A percentile compares a stretch with the other conserved stretches of the same genome.
These are phyloP conservation scores for Sarocladium brachiariae DNA, from an alignment of 2,329 filamentous ascomycete genomes.

Conservation along the genomic window DNA sequence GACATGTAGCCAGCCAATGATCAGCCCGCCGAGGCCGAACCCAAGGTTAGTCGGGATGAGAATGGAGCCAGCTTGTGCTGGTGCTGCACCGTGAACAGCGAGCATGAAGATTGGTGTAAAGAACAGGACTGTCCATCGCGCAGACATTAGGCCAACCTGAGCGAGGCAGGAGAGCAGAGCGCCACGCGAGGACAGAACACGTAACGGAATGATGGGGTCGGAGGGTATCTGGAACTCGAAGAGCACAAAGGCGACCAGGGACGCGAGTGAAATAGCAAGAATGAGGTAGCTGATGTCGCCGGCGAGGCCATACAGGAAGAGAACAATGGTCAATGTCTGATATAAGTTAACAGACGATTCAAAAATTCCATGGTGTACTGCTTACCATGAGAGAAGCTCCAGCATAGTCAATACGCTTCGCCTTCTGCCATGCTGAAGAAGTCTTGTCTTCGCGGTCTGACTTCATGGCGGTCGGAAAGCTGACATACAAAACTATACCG, in stretches of 20 bases:
- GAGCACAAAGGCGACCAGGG: slow-evolving; percentile 47
- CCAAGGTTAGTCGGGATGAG: slow-evolving; percentile 76
- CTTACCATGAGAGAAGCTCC: slow-evolving; percentile 61
- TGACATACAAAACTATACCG: slow-evolving; percentile 56
- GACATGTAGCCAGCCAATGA: slow-evolving; percentile 71
- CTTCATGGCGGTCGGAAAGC: slow-evolving; percentile 45
- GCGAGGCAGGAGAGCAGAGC: slow-evolving; percentile 67
- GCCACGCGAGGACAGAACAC: slow-evolving; percentile 61
- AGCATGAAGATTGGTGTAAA: slow-evolving; percentile 76
- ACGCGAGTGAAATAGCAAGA: slow-evolving; percentile 50
- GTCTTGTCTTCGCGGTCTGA: not conserved
- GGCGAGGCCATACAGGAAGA: slow-evolving; percentile 67
- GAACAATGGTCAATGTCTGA: slow-evolving; percentile 56
- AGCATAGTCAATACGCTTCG: slow-evolving; percentile 66
- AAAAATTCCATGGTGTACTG: not conserved
- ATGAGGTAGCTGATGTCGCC: slow-evolving; percentile 52
- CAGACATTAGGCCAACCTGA: slow-evolving; percentile 72
- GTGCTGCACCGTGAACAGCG: slow-evolving; percentile 62
- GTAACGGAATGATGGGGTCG: slow-evolving; percentile 70
- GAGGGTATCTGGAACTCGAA: slow-evolving; percentile 57
- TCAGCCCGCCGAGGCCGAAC: slow-evolving; percentile 66
- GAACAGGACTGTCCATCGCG: slow-evolving; percentile 74
- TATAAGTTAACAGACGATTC: not conserved
- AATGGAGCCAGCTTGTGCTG: slow-evolving; percentile 65
- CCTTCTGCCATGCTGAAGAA: slow-evolving; percentile 39